A percentile compares a stretch with the other conserved stretches of the same genome.
phyloP scores from a whole-genome alignment of 139 green algal species.

The Zygnema circumcarinatum region DNA sequence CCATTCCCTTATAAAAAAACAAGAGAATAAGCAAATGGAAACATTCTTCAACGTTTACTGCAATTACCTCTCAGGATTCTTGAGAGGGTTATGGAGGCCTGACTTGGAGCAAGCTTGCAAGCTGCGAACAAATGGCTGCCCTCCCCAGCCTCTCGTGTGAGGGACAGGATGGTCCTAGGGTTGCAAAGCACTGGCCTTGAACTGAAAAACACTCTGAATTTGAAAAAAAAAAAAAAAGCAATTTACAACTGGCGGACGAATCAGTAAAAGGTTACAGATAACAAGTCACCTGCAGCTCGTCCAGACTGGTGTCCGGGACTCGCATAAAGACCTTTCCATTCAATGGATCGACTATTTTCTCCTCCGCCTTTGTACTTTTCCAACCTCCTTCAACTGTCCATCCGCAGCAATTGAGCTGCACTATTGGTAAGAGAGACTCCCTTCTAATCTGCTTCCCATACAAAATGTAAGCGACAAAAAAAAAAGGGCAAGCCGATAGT shows the following conservation, averaged over 20 bases:
- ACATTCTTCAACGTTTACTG: not conserved
- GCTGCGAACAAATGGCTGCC: conserved; percentile 77
- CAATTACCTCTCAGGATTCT: conserved; percentile 77
- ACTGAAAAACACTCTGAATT: not conserved
- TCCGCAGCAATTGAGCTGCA: too few species aligned
- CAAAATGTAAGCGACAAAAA: not conserved
- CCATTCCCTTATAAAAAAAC: too few species aligned
- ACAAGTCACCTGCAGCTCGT: conserved; percentile 13
- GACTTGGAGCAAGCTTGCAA: conserved; percentile 80
- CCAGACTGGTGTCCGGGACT: conserved; percentile 6
- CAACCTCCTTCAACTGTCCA: conserved; percentile 36
- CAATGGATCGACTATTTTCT: conserved; percentile 14
- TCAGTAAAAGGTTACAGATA: not conserved
- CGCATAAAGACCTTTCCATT: conserved; percentile 34
- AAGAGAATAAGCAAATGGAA: too few species aligned
- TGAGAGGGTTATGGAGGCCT: conserved; percentile 93
- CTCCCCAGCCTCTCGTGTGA: not conserved
- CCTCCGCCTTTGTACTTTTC: not conserved
- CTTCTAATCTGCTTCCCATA: not conserved
- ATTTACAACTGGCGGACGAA: not conserved
- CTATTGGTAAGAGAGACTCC: not conserved
- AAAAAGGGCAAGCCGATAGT: not conserved
- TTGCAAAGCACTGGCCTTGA: not conserved
- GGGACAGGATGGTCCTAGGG: not conserved
- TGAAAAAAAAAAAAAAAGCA: conserved; percentile 14